These are phyloP conservation scores for Phaffia rhodozyma DNA, from an alignment of 1,284 basidiomycete species.

Conservation along the genomic window DNA sequence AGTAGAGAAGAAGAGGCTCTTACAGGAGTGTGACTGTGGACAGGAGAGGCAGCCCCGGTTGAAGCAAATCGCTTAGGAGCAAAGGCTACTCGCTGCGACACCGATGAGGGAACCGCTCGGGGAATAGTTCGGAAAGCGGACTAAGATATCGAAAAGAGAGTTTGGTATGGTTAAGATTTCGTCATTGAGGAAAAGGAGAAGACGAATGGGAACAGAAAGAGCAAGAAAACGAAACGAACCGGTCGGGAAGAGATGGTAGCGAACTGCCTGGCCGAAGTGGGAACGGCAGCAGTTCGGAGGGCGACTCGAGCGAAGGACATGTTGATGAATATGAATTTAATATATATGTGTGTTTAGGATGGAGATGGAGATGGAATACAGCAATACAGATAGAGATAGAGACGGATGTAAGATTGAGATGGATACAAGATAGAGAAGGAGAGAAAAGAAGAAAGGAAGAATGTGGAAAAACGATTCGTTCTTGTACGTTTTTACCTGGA, in stretches of 20 bases:
- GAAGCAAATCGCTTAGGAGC: conserved; percentile 4
- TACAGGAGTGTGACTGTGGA: conserved; percentile 16
- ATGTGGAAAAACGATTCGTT: too few relatives aligned
- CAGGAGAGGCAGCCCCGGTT: conserved; percentile 10
- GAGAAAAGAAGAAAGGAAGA: too few relatives aligned
- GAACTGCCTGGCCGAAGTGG: too few relatives aligned
- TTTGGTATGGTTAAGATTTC: not conserved
- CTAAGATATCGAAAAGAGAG: not conserved
- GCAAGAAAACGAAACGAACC: not conserved
- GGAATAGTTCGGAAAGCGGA: not conserved
- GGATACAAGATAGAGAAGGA: too few relatives aligned
- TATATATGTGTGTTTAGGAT: too few relatives aligned
- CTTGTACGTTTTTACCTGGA: too few relatives aligned
- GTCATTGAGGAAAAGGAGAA: not conserved
- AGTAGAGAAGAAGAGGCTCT: not conserved
- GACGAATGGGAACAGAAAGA: not conserved
- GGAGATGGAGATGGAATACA: too few relatives aligned
- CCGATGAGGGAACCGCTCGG: not conserved
- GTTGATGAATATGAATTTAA: too few relatives aligned
- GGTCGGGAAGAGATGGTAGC: not conserved
- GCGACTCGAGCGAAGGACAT: too few relatives aligned
- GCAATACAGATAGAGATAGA: too few relatives aligned
- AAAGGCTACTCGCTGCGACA: not conserved
- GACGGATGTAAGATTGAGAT: too few relatives aligned
- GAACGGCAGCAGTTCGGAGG: too few relatives aligned